Evolutionary conservation across 2,329 filamentous ascomycete species (phyloP).

Genomic region (Cucurbitaria berberidis): DNA sequence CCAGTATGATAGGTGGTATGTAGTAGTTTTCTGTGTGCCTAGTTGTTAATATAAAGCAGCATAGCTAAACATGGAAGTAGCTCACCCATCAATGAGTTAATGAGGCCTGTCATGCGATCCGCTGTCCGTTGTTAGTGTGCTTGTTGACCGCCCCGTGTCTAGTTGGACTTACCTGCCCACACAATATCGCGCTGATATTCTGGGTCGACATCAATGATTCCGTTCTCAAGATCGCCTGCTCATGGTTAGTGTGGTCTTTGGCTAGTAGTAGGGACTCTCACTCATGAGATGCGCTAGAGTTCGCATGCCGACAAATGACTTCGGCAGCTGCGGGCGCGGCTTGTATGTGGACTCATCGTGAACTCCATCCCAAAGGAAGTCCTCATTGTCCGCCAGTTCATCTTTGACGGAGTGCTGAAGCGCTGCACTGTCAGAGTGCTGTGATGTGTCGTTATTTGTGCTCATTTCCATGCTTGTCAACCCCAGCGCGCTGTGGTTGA

Average conservation of each 20-base stretch:
- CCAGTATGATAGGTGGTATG: slow-evolving; percentile 58
- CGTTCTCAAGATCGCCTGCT: slow-evolving; percentile 29
- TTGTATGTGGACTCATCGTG: slow-evolving; percentile 21
- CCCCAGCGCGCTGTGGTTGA: slow-evolving; percentile 8
- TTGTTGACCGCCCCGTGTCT: not conserved
- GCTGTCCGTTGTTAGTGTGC: slow-evolving; percentile 15
- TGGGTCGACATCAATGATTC: slow-evolving; percentile 50
- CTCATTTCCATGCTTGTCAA: slow-evolving; percentile 17
- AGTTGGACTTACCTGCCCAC: slow-evolving; percentile 42
- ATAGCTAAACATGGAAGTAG: not conserved
- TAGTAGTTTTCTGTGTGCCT: slow-evolving; percentile 47
- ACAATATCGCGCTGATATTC: slow-evolving; percentile 57
- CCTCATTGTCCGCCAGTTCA: slow-evolving; percentile 12
- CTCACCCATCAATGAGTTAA: slow-evolving; percentile 46
- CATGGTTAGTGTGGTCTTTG: slow-evolving; percentile 3
- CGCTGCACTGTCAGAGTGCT: not conserved
- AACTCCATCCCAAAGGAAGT: slow-evolving; percentile 10
- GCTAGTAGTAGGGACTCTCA: slow-evolving; percentile 11
- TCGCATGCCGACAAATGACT: slow-evolving; percentile 25
- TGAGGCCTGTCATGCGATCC: slow-evolving; percentile 44
- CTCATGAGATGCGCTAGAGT: slow-evolving; percentile 32
- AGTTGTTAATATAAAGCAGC: not conserved
- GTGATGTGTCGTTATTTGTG: slow-evolving; percentile 2
- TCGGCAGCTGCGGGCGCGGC: slow-evolving; percentile 30
- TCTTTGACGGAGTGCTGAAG: slow-evolving; percentile 18